phyloP scores from a whole-genome alignment of 225 moss, liverwort and hornwort genomes.

The Pseudisothecium myosuroides region DNA sequence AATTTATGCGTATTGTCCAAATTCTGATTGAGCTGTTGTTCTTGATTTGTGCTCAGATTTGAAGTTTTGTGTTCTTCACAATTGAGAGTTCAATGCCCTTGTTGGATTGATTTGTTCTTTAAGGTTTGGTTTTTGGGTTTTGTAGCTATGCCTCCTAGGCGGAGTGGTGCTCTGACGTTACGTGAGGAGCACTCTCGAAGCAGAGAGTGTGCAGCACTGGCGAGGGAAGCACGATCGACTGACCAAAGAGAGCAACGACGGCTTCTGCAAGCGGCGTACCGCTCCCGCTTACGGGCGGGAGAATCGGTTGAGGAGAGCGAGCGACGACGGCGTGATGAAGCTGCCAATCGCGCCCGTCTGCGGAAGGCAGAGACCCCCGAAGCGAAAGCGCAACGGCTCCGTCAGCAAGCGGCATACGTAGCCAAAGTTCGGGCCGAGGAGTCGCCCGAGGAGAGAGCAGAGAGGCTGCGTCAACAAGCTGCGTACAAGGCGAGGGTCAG shows the following conservation, averaged over 20 bases:
- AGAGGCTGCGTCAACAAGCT: conserved; percentile 8
- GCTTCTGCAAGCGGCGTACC: not conserved
- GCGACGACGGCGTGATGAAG: conserved; percentile 7
- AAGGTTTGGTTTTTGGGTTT: not conserved
- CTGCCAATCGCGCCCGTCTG: conserved; percentile 2
- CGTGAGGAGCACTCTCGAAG: not conserved
- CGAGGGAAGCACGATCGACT: not conserved
- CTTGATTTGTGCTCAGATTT: not conserved
- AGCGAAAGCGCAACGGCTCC: conserved; percentile 3
- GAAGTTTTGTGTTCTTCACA: not conserved
- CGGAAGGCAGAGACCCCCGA: conserved; percentile 8
- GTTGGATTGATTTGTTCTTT: not conserved
- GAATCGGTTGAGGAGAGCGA: not conserved
- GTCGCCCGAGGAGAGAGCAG: not conserved
- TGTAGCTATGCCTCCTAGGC: conserved; percentile 8
- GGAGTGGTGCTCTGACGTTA: not conserved
- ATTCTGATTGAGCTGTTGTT: not conserved
- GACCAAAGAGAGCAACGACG: conserved; percentile 17
- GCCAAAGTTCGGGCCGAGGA: conserved; percentile 14
- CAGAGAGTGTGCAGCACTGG: not conserved
- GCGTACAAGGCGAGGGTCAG: conserved; percentile 8
- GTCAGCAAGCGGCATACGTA: conserved; percentile 10
- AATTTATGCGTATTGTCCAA: not conserved
- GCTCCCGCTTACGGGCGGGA: conserved; percentile 4
- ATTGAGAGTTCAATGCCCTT: not conserved